Evolutionary conservation across 2,329 filamentous ascomycete species (phyloP), one percentile per base, ranked within the genome.

Genomic region (Magnaporthiopsis poae): DNA sequence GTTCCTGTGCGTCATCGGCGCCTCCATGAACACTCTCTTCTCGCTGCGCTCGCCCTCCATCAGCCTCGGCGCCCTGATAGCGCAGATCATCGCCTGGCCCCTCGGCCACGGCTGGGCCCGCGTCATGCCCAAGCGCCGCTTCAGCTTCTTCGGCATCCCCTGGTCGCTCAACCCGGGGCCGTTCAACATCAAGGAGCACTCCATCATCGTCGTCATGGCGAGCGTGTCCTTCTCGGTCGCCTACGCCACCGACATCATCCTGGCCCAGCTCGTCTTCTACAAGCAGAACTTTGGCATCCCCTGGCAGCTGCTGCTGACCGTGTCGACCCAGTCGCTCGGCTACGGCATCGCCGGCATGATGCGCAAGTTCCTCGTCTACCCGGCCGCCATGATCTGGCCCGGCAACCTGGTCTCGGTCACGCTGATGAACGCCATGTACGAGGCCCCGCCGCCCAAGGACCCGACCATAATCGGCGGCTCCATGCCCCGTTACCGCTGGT

Each of bases 331-430:
- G 74, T 88, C 87, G 67, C 77, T 89, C 13, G 88, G 88, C 0
- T 90, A 90, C 71, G 87, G 88, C 1, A 84, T 90, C 68, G 88
- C 88, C 0, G 88, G 88, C 2, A 84, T 89, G 72, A 83, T 90
- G 79, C 81, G 86, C 67, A 84, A 83, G 69, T 89, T 88, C 71
- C 74, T 90, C 21, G 82, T 86, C 13, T 86, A 87, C 70, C 86
- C 85, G 3, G 86, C 88, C 0, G 85, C 88, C 12, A 90, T 91
- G 87, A 90, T 91, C 67, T 91, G 89, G 88, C 89, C 89, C 0
- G 81, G 80, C 1, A 89, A 86, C 64, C 79, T 92, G 31, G 87
- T 89, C 65, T 84, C 84, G 5, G 84, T 88, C 9, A 84, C 87
- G 0, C 77, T 91, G 52, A 88, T 91, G 79, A 88, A 88, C 70